Base-by-base conservation (phyloP, 495 filamentous ascomycete species). In the Hapsidospora chrysogenum region DNA sequence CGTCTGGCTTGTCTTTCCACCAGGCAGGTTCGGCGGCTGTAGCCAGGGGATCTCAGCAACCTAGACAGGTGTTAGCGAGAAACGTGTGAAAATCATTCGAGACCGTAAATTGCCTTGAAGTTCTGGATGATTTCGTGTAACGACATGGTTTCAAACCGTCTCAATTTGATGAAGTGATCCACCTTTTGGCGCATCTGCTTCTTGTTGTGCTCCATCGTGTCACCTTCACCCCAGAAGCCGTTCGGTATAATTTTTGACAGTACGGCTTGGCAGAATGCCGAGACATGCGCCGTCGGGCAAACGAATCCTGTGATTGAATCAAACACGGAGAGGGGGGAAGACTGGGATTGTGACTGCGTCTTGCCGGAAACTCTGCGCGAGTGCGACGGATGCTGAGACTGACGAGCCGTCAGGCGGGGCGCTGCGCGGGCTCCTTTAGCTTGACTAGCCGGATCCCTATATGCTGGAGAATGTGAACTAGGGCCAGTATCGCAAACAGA, bases 231-330 rank as follows among this genome's bases (percentile, higher is more conserved):
- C 68, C 78, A 93, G 38, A 92, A 83, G 8, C 59, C 70, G 8
- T 57, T 54, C 1, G 89, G 86, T 20, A 97, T 67, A n/a, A 94
- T 54, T 28, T 68, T 80, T 9, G 57, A 58, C 4, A 95, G 44
- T 3, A 80, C 74, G 6, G 84, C 76, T 35, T 79, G 75, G 47
- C 85, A 93, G 48, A 92, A 96, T 3, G 87, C 80, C 4, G 89
- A 93, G 9, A 95, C 74, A 15, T 71, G 64, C 0, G 79, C 58
- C 3, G 60, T 39, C 2, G 83, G 69, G 4, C 75, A 85, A 2
- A 85, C 80, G 41, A 83, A 63, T 23, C 81, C 77, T 13, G 74
- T 71, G 20, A 92, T 61, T 2, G 55, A 52, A 14, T 47, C 36
- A 1, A 41, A 26, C 10, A 36, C 20, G 0, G 38, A 1, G 11